phyloP scores from a whole-genome alignment of 768 basidiomycete genomes.

The Pleurotus sapidus region DNA sequence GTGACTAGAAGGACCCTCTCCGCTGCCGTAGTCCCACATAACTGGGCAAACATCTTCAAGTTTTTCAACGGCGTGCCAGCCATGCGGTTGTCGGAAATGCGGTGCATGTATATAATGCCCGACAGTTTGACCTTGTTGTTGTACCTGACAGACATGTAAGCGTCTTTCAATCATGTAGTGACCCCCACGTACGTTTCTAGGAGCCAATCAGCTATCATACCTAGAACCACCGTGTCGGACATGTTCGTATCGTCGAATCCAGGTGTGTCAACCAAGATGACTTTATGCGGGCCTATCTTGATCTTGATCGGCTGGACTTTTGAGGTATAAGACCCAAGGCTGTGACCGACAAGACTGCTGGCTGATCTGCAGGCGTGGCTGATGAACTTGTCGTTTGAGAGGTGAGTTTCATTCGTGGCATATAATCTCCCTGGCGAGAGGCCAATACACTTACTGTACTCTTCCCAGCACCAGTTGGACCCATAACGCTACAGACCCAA shows the following conservation, averaged over 20 bases:
- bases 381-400: constrained; percentile 7
- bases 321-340: constrained; percentile 7
- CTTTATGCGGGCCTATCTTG: neutral
- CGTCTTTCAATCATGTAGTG: no score
- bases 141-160: constrained; percentile 17
- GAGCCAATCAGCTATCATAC: constrained; percentile 15
- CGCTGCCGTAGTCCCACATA: constrained; percentile 42
- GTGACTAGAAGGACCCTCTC: constrained; percentile 47
- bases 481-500: constrained; percentile 1
- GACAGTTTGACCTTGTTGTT: constrained; percentile 20
- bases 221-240: constrained; percentile 12
- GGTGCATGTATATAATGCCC: constrained; percentile 28
- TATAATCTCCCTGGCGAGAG: no score
- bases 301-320: constrained; percentile 2
- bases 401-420: neutral
- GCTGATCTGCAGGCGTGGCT: constrained; percentile 6
- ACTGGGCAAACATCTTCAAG: constrained; percentile 44
- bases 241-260: constrained; percentile 19
- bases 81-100: constrained; percentile 35
- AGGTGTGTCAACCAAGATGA: constrained; percentile 19
- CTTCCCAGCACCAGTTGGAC: constrained; percentile 9
- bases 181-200: constrained; percentile 10
- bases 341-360: no score
- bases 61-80: constrained; percentile 41
- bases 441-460: constrained; percentile 9